phyloP scores from a whole-genome alignment of 2,329 filamentous ascomycete genomes.

The Diaporthe vexans region DNA sequence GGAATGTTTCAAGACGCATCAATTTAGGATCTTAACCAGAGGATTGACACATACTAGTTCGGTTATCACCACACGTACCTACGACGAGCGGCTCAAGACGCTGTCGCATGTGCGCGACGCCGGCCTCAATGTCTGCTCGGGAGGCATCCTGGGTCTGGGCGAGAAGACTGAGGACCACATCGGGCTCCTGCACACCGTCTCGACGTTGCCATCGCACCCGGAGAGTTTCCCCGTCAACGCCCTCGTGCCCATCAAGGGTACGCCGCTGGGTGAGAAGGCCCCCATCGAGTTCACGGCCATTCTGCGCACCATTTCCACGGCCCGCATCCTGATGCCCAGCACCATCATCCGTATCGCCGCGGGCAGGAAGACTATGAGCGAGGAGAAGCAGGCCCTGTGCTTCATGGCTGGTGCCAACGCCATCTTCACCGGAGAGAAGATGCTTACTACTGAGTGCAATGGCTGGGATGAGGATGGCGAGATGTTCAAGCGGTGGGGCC shows the following conservation, averaged over 20 bases:
- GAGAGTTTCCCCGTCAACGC: slow-evolving; percentile 95
- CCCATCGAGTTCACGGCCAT: slow-evolving; percentile 83
- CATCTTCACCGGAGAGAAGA: slow-evolving; percentile 96
- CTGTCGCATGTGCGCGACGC: slow-evolving; percentile 85
- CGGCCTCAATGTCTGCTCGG: slow-evolving; percentile 91
- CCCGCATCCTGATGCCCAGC: slow-evolving; percentile 83
- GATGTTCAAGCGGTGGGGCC: slow-evolving; percentile 87
- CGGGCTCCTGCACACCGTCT: slow-evolving; percentile 85
- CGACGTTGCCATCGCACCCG: slow-evolving; percentile 84
- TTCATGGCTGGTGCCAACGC: slow-evolving; percentile 94
- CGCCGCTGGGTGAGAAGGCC: slow-evolving; percentile 81
- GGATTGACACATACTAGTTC: slow-evolving; percentile 49
- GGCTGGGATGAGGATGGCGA: slow-evolving; percentile 90
- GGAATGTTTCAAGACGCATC: no score
- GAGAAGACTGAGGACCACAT: slow-evolving; percentile 85
- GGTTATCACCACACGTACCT: slow-evolving; percentile 87
- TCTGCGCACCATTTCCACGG: slow-evolving; percentile 86
- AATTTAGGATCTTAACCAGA: no score
- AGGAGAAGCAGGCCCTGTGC: slow-evolving; percentile 90
- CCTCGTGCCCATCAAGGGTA: slow-evolving; percentile 91
- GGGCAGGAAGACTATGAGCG: slow-evolving; percentile 84
- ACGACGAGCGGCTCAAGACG: slow-evolving; percentile 88
- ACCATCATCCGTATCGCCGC: slow-evolving; percentile 92
- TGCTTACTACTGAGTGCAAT: slow-evolving; percentile 92
- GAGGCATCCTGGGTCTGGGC: slow-evolving; percentile 88